phyloP scores from a whole-genome alignment of 2,329 filamentous ascomycete genomes.

The Fusarium sp. region DNA sequence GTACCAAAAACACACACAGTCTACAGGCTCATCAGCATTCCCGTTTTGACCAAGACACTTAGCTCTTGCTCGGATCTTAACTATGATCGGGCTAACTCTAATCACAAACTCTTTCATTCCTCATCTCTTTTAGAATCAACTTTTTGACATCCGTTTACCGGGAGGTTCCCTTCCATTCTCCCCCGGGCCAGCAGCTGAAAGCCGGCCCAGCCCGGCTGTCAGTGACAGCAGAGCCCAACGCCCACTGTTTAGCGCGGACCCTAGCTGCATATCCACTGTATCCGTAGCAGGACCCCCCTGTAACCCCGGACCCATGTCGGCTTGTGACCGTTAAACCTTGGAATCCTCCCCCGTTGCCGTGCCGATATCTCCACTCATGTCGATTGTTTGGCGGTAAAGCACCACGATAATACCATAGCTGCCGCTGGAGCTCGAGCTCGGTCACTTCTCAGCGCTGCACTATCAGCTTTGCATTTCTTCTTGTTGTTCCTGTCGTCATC shows the following conservation, averaged over 20 bases:
- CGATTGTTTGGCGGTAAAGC: slow-evolving; percentile 25
- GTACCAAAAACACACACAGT: neutral
- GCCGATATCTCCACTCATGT: slow-evolving; percentile 27
- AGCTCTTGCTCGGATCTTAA: neutral
- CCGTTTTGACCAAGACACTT: neutral
- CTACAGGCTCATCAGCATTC: neutral
- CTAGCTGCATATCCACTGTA: slow-evolving; percentile 20
- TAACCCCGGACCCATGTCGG: slow-evolving; percentile 25
- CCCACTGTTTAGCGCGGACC: slow-evolving; percentile 12
- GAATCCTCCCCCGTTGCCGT: slow-evolving; percentile 31
- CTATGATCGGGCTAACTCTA: neutral
- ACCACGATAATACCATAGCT: slow-evolving; percentile 3
- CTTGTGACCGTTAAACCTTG: slow-evolving; percentile 31
- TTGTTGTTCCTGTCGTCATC: slow-evolving; percentile 23
- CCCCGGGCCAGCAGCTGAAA: neutral
- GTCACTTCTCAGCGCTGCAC: slow-evolving; percentile 8
- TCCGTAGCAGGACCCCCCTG: neutral
- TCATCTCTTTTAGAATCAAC: slow-evolving; percentile 5
- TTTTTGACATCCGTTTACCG: neutral
- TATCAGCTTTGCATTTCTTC: slow-evolving; percentile 18
- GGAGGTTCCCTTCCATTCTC: slow-evolving; percentile 14
- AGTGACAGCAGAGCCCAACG: neutral
- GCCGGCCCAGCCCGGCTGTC: too few relatives aligned
- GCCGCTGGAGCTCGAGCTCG: slow-evolving; percentile 23
- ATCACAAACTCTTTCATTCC: neutral